phyloP scores from a whole-genome alignment of 2,329 filamentous ascomycete genomes.

The Decorospora gaudefroyi region DNA sequence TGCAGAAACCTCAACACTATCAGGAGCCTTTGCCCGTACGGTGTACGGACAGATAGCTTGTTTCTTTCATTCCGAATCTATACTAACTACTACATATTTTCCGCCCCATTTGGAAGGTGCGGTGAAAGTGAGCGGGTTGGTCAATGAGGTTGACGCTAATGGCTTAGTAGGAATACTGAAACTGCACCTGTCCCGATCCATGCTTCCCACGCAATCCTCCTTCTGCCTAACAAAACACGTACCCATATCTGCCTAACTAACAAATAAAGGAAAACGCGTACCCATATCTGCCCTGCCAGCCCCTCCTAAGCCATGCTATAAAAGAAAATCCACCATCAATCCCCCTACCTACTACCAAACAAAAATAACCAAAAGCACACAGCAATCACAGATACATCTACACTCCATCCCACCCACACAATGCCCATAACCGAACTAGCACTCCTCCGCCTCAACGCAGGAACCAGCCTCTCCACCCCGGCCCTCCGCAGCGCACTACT shows the following conservation, averaged over 20 bases:
- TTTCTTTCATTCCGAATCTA: too few species aligned
- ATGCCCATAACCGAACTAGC: conserved; percentile 55
- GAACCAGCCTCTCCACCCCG: conserved; percentile 23
- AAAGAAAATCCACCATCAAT: not conserved
- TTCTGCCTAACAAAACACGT: not conserved
- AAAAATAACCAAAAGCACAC: too few species aligned
- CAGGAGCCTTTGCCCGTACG: too few species aligned
- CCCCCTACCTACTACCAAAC: not conserved
- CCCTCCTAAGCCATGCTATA: not conserved
- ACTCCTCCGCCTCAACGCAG: conserved; percentile 46
- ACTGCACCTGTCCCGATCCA: too few species aligned
- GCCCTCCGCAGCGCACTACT: conserved; percentile 40
- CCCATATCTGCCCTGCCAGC: not conserved
- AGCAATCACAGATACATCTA: not conserved
- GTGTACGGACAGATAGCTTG: too few species aligned
- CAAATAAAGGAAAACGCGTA: not conserved
- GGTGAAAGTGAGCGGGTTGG: too few species aligned
- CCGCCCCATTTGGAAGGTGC: too few species aligned
- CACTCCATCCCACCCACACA: not conserved
- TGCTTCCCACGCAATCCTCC: not conserved
- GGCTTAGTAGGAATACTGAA: too few species aligned
- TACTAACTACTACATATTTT: too few species aligned
- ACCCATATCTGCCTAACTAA: not conserved
- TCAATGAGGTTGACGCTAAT: too few species aligned
- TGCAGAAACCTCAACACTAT: too few species aligned